Percentiles rank a stretch among this genome's conserved stretches.
Evolutionary conservation across 768 basidiomycete species (phyloP).

Genomic region (Trichaptum fuscoviolaceum): DNA sequence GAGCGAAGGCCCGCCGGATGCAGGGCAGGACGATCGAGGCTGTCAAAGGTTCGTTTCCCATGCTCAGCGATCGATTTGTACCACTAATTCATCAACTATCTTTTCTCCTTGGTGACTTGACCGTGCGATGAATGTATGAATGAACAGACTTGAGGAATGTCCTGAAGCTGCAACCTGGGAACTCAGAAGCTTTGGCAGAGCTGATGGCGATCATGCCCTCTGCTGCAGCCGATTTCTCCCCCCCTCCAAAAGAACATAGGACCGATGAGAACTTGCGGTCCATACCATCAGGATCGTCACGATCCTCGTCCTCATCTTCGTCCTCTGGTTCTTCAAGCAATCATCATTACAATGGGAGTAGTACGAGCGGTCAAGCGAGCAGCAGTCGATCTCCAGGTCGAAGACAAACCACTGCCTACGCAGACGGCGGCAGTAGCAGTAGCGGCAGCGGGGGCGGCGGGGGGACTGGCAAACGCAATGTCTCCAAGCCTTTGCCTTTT

Average conservation of each 20-base stretch:
- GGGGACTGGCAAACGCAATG: slow-evolving; percentile 11
- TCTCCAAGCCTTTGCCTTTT: slow-evolving; percentile 49
- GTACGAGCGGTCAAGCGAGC: neutral
- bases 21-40: slow-evolving; percentile 52
- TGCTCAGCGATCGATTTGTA: neutral
- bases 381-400: neutral
- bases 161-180: slow-evolving; percentile 58
- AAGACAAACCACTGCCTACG: neutral
- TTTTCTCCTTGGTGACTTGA: neutral
- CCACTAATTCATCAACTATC: neutral
- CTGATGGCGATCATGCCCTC: slow-evolving; percentile 35
- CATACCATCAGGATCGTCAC: neutral
- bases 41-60: slow-evolving; percentile 41
- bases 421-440: slow-evolving; percentile 7
- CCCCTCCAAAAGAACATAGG: neutral
- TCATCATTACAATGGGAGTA: neutral
- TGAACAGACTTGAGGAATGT: slow-evolving; percentile 54
- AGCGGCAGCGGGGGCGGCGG: slow-evolving; percentile 6
- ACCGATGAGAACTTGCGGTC: slow-evolving; percentile 2
- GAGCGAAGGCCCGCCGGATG: slow-evolving; percentile 63
- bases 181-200: slow-evolving; percentile 56
- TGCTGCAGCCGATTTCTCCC: slow-evolving; percentile 2
- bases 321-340: neutral
- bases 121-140: neutral
- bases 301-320: neutral